Conservation (phyloP, 139 green algal genomes). For the Chlorella sp. region DNA sequence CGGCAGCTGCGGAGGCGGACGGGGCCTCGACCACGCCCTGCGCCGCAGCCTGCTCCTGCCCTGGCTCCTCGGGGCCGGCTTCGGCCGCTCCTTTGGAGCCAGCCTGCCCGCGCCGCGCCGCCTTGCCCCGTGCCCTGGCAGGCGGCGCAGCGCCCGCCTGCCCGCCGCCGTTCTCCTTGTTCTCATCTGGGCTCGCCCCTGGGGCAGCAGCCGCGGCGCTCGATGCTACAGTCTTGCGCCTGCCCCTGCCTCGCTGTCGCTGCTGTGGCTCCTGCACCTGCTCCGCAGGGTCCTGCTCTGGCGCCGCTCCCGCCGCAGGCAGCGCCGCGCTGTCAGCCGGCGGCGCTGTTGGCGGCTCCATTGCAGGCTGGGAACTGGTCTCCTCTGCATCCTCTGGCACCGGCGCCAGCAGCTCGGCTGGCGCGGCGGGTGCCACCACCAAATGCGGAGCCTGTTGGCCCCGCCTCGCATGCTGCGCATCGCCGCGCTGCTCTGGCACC, state of each 20-base stretch:
- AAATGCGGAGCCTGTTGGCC: too few relatives aligned
- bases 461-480: too few relatives aligned
- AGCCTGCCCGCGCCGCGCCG: neutral
- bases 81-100: neutral
- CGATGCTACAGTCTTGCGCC: too few relatives aligned
- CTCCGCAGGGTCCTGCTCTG: neutral
- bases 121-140: conserved; percentile 3
- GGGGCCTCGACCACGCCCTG: too few relatives aligned
- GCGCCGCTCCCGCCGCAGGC: too few relatives aligned
- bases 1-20: too few relatives aligned
- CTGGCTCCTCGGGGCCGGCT: neutral
- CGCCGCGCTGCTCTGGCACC: too few relatives aligned
- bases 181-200: neutral
- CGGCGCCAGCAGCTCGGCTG: neutral
- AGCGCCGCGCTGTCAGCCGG: neutral
- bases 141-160: neutral
- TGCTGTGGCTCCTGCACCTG: conserved; percentile 1
- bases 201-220: neutral
- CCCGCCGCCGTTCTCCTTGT: neutral
- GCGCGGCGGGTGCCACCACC: neutral
- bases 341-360: neutral
- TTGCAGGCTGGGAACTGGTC: neutral
- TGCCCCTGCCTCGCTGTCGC: conserved; percentile 1
- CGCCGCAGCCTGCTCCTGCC: neutral
- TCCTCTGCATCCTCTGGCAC: conserved; percentile 7